Evolutionary conservation across 2,329 filamentous ascomycete genomes (phyloP), one percentile per base, ranked within the genome.

Genomic region (Paraphoma sp.): DNA sequence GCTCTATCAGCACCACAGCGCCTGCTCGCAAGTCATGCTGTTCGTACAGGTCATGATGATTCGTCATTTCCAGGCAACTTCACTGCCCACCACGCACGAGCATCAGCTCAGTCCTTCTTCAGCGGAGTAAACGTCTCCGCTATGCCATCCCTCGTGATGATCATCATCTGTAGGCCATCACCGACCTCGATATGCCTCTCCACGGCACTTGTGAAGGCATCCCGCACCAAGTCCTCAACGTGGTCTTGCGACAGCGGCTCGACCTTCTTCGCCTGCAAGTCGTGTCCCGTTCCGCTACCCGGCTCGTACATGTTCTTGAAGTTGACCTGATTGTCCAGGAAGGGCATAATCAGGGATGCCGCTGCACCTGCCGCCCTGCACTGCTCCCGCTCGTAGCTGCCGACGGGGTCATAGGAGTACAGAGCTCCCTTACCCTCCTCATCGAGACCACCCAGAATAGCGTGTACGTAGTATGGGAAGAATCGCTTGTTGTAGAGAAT

Each of bases 101-200:
- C 42, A 29, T 3, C 28, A 4, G 18, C 54, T 57, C 71, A 78
- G 54, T 78, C 75, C 69, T 69, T 69, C 91, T 99, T 99, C 82
- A 99, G 81, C 29, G 91, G 89, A 67, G 89, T 80, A 72, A 90
- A 89, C 49, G 87, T 86, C 84, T 99, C 95, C 81, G 96, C 86
- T 72, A 98, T 93, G 10, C 95, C 95, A 51, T 92, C 83, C 78
- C 85, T 87, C 47, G 93, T 97, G 72, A 98, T 92, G 68, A 96
- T 87, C 84, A 99, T 85, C 87, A 97, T 93, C 84, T 99, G 95
- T 76, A 99, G 81, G 48, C 90, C 89, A 81, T 99, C 95, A 78
- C 95, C 95, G 60, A 99, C 96, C 84, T 99, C 95, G 69, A 99
- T 99, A 82, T 99, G 95, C 80, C 95, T 90, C 86, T 99, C 95